Evolutionary conservation across 441 rosid genomes (phyloP).

Genomic region (Adansonia rubrostipa): DNA sequence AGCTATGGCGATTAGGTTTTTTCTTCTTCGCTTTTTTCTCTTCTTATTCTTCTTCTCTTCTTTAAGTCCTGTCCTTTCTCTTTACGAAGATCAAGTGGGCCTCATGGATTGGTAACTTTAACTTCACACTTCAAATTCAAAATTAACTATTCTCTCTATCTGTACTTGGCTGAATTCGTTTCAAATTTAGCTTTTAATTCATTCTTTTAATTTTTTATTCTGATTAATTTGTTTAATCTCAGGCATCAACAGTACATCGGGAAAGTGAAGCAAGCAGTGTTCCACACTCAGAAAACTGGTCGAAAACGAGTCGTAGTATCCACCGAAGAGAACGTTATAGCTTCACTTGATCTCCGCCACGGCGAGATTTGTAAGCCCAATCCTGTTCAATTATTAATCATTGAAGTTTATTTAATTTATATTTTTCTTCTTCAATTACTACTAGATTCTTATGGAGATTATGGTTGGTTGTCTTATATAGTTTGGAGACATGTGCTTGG

Average conservation of each 20-base stretch:
- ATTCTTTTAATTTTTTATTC: not conserved
- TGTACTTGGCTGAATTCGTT: slow-evolving; percentile 4
- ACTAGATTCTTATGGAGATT: not conserved
- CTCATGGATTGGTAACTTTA: slow-evolving; percentile 86
- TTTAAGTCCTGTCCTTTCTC: slow-evolving; percentile 49
- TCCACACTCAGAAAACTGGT: slow-evolving; percentile 98
- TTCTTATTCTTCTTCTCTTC: slow-evolving; percentile 43
- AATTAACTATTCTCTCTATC: not conserved
- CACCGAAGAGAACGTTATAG: slow-evolving; percentile 91
- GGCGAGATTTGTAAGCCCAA: slow-evolving; percentile 83
- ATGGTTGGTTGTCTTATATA: slow-evolving; percentile 44
- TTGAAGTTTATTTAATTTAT: not conserved
- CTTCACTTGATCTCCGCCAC: slow-evolving; percentile 93
- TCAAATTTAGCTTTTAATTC: not conserved
- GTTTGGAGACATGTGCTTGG: slow-evolving; percentile 98
- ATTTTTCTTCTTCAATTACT: not conserved
- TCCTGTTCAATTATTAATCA: not conserved
- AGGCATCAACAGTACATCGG: slow-evolving; percentile 96
- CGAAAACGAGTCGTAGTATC: slow-evolving; percentile 94
- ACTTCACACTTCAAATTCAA: not conserved
- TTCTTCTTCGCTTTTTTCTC: slow-evolving; percentile 40
- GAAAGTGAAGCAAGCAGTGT: slow-evolving; percentile 94
- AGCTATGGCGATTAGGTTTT: slow-evolving; percentile 72
- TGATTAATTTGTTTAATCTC: slow-evolving; percentile 5
- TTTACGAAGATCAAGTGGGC: slow-evolving; percentile 97